Evolutionary conservation across 179 eudicot species (phyloP).

Genomic region (Monotropa hypopitys): DNA sequence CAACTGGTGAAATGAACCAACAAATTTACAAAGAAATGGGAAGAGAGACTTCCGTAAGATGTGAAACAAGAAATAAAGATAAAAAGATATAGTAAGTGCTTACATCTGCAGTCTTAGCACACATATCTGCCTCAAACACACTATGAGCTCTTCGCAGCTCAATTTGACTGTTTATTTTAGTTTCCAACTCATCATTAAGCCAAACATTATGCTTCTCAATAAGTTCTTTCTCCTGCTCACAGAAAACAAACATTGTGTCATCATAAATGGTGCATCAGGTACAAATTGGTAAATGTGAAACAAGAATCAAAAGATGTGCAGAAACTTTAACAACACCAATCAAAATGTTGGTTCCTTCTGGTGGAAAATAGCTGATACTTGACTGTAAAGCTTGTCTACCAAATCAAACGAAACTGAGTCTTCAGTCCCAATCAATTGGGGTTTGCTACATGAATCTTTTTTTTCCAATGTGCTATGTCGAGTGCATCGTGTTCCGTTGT

Average conservation of each 20-base stretch:
- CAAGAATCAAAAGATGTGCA: not conserved
- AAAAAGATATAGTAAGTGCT: conserved; percentile 9
- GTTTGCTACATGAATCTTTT: too few species aligned
- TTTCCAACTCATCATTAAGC: conserved; percentile 76
- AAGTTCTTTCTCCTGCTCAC: conserved; percentile 73
- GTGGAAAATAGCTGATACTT: too few species aligned
- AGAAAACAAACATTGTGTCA: not conserved
- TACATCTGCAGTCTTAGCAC: conserved; percentile 64
- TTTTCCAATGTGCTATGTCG: too few species aligned
- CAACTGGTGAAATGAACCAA: conserved; percentile 16
- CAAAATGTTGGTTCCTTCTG: not conserved
- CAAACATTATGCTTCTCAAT: conserved; percentile 80
- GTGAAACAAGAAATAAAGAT: not conserved
- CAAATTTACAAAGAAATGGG: not conserved
- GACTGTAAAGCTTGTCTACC: not conserved
- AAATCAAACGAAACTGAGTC: too few species aligned
- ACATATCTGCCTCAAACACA: conserved; percentile 71
- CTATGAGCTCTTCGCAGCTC: conserved; percentile 47
- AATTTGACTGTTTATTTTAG: conserved; percentile 48
- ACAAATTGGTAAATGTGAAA: not conserved
- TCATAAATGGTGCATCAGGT: not conserved
- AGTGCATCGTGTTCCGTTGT: too few species aligned
- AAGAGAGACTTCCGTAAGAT: not conserved
- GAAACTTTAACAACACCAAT: not conserved
- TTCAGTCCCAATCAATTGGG: too few species aligned